Base-by-base conservation (phyloP, 1,139 yeast genomes). In the Candida labiduridarum region DNA sequence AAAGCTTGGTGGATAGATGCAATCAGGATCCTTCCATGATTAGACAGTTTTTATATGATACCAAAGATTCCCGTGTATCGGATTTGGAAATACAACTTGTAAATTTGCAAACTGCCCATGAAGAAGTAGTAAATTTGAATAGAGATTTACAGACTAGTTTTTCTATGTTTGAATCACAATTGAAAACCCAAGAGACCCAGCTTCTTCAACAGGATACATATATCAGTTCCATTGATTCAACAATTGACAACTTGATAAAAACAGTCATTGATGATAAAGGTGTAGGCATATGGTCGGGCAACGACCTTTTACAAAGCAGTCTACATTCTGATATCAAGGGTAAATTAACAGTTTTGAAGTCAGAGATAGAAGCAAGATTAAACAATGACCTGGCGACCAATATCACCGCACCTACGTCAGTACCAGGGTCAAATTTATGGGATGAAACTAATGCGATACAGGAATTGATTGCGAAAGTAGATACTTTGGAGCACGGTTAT, bases 91-190 rank as follows among this genome's bases (percentile, higher is more conserved):
- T 36, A 12, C 67, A 64, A 36, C 60, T 61, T 49, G 48, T 59
- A 25, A 55, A 57, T 39, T 56, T 71, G 19, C 58, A 65, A 15
- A 55, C 56, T n/a, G 68, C 69, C 47, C 71, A 72, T 48, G 70
- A 72, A 41, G 79, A 75, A 48, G 61, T 72, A 4, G 65, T 62
- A 51, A 62, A 64, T 27, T 48, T 76, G 30, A 74, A 76, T 51
- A 71, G 74, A 49, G 80, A 76, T 45, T 61, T 76, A 43, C 71
- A 72, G 52, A 59, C 62, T 11, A 75, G 63, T 50, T 61, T 76
- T 40, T 78, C 74, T 51, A 60, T 58, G 1, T 72, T 71, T 52
- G 72, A 75, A 50, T 50, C 56, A n/a, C 67, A 67, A 44, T 51
- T 69, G 12, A 61, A 62, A 22, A 60, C 62, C 15, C 66, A 71